Evolutionary conservation across 2,329 filamentous ascomycete genomes (phyloP).

Genomic region (Cladosporium sp.): DNA sequence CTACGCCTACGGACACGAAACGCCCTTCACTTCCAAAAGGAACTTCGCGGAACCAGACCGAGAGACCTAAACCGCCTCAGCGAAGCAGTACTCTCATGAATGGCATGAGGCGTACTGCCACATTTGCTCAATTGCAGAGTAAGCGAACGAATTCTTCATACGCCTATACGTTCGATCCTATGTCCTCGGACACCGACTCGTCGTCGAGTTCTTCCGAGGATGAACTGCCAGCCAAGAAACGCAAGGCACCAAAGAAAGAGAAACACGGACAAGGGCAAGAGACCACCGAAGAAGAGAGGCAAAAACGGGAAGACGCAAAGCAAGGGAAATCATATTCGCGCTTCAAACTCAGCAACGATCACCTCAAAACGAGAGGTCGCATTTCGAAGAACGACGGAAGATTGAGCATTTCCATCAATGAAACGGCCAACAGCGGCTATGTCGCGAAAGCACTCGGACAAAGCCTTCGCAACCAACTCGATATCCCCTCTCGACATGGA

Average conservation of each 20-base stretch:
- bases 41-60: conserved; percentile 3
- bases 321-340: conserved; percentile 40
- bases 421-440: conserved; percentile 66
- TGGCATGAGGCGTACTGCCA: conserved; percentile 18
- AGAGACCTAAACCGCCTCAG: conserved; percentile 2
- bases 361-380: conserved; percentile 61
- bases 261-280: not conserved
- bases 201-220: conserved; percentile 26
- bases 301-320: conserved; percentile 15
- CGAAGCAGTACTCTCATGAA: conserved; percentile 20
- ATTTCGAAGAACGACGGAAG: conserved; percentile 66
- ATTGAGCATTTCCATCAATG: conserved; percentile 67
- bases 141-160: conserved; percentile 16
- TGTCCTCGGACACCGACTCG: conserved; percentile 25
- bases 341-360: conserved; percentile 60
- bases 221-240: conserved; percentile 12
- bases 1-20: not conserved
- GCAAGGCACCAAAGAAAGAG: conserved; percentile 14
- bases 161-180: conserved; percentile 26
- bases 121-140: conserved; percentile 10
- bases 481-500: conserved; percentile 27
- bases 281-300: conserved; percentile 12
- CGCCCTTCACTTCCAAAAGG: not conserved
- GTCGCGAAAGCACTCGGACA: conserved; percentile 68
- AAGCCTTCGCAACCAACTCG: conserved; percentile 55